A percentile compares a stretch with the other conserved stretches of the same genome.
Conservation (phyloP, 495 filamentous ascomycete genomes). For the Penicillium argentinense region DNA sequence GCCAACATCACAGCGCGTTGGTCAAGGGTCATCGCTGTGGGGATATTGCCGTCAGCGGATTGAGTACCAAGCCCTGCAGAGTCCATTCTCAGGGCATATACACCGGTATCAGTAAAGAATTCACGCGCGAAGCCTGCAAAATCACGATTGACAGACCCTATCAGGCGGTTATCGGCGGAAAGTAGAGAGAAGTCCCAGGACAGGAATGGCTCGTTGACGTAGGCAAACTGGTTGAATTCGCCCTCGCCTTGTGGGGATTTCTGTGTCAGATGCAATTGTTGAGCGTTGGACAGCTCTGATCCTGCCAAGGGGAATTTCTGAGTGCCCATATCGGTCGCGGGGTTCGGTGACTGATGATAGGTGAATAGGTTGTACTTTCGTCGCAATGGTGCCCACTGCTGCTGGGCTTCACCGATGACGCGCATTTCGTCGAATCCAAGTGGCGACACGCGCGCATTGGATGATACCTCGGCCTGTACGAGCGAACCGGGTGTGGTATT, state of each 20-base stretch:
- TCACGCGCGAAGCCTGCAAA: conserved; percentile 69
- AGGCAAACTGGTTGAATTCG: conserved; percentile 62
- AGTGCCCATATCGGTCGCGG: conserved; percentile 37
- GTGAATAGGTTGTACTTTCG: conserved; percentile 70
- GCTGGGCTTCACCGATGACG: conserved; percentile 66
- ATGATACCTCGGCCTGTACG: conserved; percentile 32
- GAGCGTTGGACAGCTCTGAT: conserved; percentile 47
- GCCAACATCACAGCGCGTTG: conserved; percentile 73
- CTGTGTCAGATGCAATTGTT: conserved; percentile 45
- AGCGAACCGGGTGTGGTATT: conserved; percentile 41
- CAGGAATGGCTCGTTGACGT: conserved; percentile 56
- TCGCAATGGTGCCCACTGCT: conserved; percentile 65
- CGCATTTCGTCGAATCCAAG: conserved; percentile 58
- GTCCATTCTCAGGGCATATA: conserved; percentile 71
- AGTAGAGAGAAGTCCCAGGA: conserved; percentile 60
- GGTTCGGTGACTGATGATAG: conserved; percentile 38
- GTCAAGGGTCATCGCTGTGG: conserved; percentile 63
- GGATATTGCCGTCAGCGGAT: conserved; percentile 14
- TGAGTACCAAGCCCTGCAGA: conserved; percentile 49
- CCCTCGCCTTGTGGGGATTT: conserved; percentile 32
- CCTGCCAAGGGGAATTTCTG: conserved; percentile 40
- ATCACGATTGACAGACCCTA: conserved; percentile 67
- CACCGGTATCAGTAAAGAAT: conserved; percentile 70
- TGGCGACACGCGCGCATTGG: conserved; percentile 50
- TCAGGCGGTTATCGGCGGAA: conserved; percentile 42